Base-by-base conservation (phyloP, 2,329 filamentous ascomycete genomes). In the Phaeosphaeriaceae sp. region DNA sequence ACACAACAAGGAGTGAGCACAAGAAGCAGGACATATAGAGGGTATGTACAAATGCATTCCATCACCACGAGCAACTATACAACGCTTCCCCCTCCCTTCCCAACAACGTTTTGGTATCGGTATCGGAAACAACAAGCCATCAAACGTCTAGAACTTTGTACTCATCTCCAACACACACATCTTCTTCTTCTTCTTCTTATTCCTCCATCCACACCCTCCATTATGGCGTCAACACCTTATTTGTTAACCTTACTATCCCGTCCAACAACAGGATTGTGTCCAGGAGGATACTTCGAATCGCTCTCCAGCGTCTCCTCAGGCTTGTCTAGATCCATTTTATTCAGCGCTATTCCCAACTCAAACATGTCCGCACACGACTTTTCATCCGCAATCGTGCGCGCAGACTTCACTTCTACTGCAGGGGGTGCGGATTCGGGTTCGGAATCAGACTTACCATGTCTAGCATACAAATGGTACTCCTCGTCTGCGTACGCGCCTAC, bases 231-330 rank as follows among this genome's bases (percentile, higher is more conserved):
- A 28, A 9, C 4, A 28, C 15, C 32, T 64, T 82, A 86, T 72
- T 83, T 84, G 66, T 85, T 86, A 46, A 73, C 82, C 13, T 76
- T 67, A 4, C 83, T 82, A 7, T 84, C 80, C 8, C 65, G 56
- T 21, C 74, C 77, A 28, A 83, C 67, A 6, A 80, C 74, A 9
- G 81, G 82, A 64, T 85, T 85, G 30, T 81, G 71, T 6, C 80
- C 81, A 11, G 69, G 56, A 1, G 68, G 62, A 58, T 81, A 76
- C 67, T 82, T 81, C 22, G 81, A 80, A 65, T 86, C 85, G 44
- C 78, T 81, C 61, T 80, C 77, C 26, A 86, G 79, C 42, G 79
- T 79, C 68, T 87, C 84, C 53, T 82, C 82, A 11, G 85, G 85
- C 61, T 83, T 82, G 71, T 85, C 83, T 85, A 67, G 52, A 50